Conservation (phyloP, 1,284 basidiomycete genomes). For the Ganoderma sp. region DNA sequence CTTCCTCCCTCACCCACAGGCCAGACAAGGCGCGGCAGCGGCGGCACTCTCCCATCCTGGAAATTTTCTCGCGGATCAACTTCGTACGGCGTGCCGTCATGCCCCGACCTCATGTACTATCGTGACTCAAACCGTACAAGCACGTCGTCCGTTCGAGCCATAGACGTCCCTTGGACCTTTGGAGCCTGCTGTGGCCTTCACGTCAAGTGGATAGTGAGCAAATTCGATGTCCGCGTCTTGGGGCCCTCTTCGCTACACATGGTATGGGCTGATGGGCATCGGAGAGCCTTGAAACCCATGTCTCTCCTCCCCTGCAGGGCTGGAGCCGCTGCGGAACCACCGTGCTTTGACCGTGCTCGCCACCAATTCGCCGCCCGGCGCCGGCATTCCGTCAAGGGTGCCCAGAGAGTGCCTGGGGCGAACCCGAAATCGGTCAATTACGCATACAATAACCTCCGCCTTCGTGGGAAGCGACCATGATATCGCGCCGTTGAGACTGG, state of each 20-base stretch:
- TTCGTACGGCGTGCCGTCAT: not conserved
- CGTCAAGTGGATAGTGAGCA: not conserved
- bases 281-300: not conserved
- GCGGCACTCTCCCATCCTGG: not conserved
- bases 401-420: slow-evolving; percentile 8
- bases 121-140: not conserved
- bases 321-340: not conserved
- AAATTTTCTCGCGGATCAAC: slow-evolving; percentile 5
- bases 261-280: not conserved
- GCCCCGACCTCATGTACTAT: not conserved
- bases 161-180: not conserved
- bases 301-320: slow-evolving; percentile 8
- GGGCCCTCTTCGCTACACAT: not conserved
- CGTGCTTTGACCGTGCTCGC: not conserved
- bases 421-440: not conserved
- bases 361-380: slow-evolving; percentile 1
- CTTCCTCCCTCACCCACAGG: not conserved
- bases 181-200: not conserved
- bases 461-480: slow-evolving; percentile 10
- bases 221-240: not conserved
- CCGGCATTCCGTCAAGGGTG: slow-evolving; percentile 5
- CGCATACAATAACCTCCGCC: not conserved
- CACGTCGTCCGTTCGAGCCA: not conserved
- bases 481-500: not conserved
- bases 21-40: slow-evolving; percentile 1